Conservation (phyloP, 768 basidiomycete species). For the Sporobolomyces roseus region DNA sequence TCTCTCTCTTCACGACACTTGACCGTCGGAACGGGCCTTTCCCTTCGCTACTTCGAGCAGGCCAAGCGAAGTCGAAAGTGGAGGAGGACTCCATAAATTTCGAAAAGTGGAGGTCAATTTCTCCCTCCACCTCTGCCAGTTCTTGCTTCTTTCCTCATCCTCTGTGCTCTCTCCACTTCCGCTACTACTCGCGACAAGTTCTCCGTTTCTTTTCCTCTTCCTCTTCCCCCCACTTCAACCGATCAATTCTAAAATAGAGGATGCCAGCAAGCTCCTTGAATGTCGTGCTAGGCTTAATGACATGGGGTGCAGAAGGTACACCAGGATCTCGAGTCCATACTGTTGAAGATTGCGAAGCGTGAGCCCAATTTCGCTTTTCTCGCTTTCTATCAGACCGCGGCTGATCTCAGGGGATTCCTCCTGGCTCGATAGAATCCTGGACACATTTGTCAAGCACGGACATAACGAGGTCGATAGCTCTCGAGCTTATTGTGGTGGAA, state of each 20-base stretch:
- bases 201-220: no score
- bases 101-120: no score
- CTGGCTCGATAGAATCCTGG: slow-evolving; percentile 53
- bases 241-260: not conserved
- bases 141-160: no score
- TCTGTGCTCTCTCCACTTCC: no score
- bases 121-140: no score
- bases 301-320: slow-evolving; percentile 49
- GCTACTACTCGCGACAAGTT: no score
- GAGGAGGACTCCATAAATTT: no score
- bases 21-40: no score
- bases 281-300: slow-evolving; percentile 26
- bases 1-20: no score
- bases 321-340: slow-evolving; percentile 54
- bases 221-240: not conserved
- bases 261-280: not conserved
- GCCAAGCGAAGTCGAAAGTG: no score
- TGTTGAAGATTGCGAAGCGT: slow-evolving; percentile 49
- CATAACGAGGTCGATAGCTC: slow-evolving; percentile 56
- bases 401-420: not conserved
- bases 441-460: slow-evolving; percentile 58
- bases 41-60: no score
- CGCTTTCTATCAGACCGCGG: not conserved
- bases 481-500: slow-evolving; percentile 36
- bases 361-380: not conserved